Evolutionary conservation across 148 eudicot genomes (phyloP).

Genomic region (Rhododendron griersonianum): DNA sequence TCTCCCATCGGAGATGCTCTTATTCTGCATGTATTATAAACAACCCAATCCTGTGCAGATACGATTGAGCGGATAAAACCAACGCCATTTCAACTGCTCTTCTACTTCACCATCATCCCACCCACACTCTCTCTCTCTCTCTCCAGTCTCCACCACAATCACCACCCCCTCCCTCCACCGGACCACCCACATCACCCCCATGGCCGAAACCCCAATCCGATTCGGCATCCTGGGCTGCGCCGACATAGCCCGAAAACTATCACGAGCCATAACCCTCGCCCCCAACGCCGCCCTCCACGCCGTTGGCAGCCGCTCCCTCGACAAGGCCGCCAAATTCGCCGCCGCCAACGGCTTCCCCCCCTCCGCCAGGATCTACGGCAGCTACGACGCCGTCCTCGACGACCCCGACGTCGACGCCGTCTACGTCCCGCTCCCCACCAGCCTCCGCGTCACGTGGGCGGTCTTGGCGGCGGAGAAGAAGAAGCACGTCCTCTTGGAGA

Average conservation of each 20-base stretch:
- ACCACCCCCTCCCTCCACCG: not conserved
- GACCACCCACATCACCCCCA: not conserved
- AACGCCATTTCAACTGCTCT: not conserved
- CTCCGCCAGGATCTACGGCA: not conserved
- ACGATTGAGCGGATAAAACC: too few species aligned
- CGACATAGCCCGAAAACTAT: not conserved
- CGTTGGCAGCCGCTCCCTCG: slow-evolving; percentile 7
- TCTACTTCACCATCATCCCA: not conserved
- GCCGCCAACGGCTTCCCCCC: not conserved
- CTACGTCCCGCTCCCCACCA: slow-evolving; percentile 7
- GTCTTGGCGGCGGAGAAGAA: slow-evolving; percentile 3
- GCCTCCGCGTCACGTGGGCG: slow-evolving; percentile 1
- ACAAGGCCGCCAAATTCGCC: not conserved
- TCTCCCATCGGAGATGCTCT: too few species aligned
- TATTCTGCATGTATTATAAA: too few species aligned
- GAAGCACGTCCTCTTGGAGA: slow-evolving; percentile 6
- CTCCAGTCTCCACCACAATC: not conserved
- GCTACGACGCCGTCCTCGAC: not conserved
- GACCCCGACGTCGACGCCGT: slow-evolving; percentile 3
- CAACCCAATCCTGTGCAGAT: too few species aligned
- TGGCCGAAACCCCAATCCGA: not conserved
- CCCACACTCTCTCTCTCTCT: not conserved
- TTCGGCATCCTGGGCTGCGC: slow-evolving; percentile 1
- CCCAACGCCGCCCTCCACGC: not conserved
- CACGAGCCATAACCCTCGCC: not conserved